Evolutionary conservation across 495 filamentous ascomycete species (phyloP), one percentile per base, ranked within the genome.

Genomic region (Halenospora varia): DNA sequence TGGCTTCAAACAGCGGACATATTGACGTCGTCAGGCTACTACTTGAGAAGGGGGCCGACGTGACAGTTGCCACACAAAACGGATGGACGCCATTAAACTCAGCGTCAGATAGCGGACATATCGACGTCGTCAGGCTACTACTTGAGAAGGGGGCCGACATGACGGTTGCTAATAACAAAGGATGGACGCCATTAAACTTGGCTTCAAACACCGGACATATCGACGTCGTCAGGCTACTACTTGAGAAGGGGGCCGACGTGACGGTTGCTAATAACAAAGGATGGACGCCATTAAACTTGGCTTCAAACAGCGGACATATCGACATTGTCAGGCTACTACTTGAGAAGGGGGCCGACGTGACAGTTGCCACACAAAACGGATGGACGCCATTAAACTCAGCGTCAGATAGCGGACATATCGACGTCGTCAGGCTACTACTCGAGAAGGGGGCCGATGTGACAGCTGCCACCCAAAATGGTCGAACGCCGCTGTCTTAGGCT

Each of bases 111-210:
- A 8, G 22, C 9, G 51, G 51, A 22, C 26, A 53, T 19, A 13
- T 23, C 11, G 6, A 41, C 10, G 26, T 53, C 8, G 53, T 57
- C n/a, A 23, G 24, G 23, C 39, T 57, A 25, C 29, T 60, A 2
- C 22, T 60, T 17, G 24, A 56, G 25, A 19, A 57, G 24, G 57
- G 53, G 9, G 42, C 23, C 10, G 51, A 60, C 22, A 41, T 57
- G n/a, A 35, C 56, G 2, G 19, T 53, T 22, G 83, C 80, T 44
- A 92, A 97, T 65, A 89, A 96, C 61, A 83, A 87, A 58, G 92
- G 92, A 2, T 88, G 96, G 65, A 93, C 90, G 1, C 88, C 93
- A 1, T 75, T 97, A 51, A 93, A 97, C 68, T 96, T 93, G 93
- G 92, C 92, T 0, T 74, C 97, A 55, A 92, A 96, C 15, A 92